These are phyloP conservation scores for Graphilbum fragrans DNA, from an alignment of 2,329 filamentous ascomycete genomes.

Conservation along the genomic window DNA sequence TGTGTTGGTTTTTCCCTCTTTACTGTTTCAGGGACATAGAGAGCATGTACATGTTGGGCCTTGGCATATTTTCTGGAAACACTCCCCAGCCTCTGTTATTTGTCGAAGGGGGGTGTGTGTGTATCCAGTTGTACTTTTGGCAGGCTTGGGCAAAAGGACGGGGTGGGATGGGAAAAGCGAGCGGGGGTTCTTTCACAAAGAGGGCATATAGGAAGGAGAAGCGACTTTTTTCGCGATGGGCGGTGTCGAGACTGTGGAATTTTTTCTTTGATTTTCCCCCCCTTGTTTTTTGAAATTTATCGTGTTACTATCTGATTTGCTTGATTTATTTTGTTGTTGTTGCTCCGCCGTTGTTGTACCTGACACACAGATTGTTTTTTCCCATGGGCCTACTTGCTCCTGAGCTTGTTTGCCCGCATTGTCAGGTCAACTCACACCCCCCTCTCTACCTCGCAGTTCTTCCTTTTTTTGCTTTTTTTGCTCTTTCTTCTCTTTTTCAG, in stretches of 20 bases:
- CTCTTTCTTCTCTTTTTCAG: not conserved
- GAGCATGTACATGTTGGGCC: constrained; percentile 3
- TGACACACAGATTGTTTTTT: constrained; percentile 9
- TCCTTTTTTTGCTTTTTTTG: constrained; percentile 4
- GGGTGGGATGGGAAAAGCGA: constrained; percentile 11
- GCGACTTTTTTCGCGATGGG: constrained; percentile 8
- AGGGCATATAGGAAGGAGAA: constrained; percentile 9
- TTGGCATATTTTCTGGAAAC: constrained; percentile 4
- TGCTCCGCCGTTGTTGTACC: too few relatives aligned
- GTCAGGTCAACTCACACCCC: not conserved
- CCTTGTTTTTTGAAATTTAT: constrained; percentile 4
- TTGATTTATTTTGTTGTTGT: constrained; percentile 7
- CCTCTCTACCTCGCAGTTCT: not conserved
- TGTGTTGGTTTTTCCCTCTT: not conserved
- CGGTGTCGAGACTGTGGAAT: constrained; percentile 10
- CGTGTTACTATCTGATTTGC: not conserved
- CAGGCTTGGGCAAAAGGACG: constrained; percentile 9
- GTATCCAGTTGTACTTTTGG: constrained; percentile 3
- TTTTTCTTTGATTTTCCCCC: constrained; percentile 7
- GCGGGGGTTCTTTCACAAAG: constrained; percentile 3
- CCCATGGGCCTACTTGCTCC: not conserved
- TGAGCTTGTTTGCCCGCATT: not conserved
- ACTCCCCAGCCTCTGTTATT: constrained; percentile 1
- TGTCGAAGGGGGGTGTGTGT: constrained; percentile 2
- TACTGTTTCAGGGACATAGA: constrained; percentile 2